A percentile compares a stretch with the other conserved stretches of the same genome.
These are phyloP conservation scores for Sporisorium exsertum DNA, from an alignment of 1,284 basidiomycete genomes.

Conservation along the genomic window DNA sequence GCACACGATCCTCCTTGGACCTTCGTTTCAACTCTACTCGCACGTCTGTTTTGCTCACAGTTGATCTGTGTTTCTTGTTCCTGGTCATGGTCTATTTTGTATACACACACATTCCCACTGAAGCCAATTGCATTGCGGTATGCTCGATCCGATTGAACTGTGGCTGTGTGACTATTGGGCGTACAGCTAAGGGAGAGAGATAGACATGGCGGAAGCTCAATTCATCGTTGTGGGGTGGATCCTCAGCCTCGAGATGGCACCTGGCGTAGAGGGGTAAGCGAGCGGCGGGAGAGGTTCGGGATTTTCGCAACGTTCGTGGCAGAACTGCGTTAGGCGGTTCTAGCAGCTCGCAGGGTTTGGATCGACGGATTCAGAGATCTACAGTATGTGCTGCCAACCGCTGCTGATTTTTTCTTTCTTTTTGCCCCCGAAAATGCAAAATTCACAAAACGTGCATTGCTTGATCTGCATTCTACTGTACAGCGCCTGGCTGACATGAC, in stretches of 20 bases:
- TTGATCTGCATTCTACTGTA: background rate
- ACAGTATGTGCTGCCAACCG: background rate
- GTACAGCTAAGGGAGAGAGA: background rate
- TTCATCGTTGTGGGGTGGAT: background rate
- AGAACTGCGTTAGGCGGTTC: no score
- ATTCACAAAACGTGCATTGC: background rate
- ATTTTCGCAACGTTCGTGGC: no score
- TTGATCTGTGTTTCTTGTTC: conserved; percentile 6
- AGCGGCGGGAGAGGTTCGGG: no score
- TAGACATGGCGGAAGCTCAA: background rate
- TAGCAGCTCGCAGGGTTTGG: background rate
- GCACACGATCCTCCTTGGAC: no score
- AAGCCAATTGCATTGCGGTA: conserved; percentile 1
- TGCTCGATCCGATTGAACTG: background rate
- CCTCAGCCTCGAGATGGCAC: background rate
- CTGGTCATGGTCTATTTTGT: conserved; percentile 13
- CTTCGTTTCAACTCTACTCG: no score
- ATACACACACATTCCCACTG: background rate
- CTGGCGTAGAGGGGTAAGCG: no score
- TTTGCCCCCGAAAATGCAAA: background rate
- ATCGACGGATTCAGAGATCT: background rate
- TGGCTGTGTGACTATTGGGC: background rate
- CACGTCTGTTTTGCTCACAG: background rate
- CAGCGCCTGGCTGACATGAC: background rate
- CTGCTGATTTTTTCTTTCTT: background rate